A percentile compares a stretch with the other conserved stretches of the same genome.
phyloP scores from a whole-genome alignment of 2,329 filamentous ascomycete species.

The Monosporascus sp. region DNA sequence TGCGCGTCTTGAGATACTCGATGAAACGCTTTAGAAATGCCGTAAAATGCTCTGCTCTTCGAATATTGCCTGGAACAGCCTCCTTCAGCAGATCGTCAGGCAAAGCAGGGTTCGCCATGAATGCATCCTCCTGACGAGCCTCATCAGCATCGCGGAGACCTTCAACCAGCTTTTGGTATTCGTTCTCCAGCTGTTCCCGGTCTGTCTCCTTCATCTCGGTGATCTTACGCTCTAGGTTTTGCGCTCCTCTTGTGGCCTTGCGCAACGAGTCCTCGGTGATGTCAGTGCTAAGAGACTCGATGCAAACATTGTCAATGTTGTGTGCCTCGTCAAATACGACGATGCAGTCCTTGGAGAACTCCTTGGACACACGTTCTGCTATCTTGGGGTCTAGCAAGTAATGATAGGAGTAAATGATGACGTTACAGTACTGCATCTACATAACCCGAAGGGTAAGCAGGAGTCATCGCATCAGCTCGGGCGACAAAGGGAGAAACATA shows the following conservation, averaged over 20 bases:
- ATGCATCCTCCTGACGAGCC: constrained; percentile 85
- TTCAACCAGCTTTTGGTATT: constrained; percentile 93
- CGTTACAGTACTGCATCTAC: constrained; percentile 97
- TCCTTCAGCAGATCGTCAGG: constrained; percentile 93
- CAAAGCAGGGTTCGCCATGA: constrained; percentile 94
- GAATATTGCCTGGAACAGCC: constrained; percentile 92
- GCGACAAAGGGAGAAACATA: constrained; percentile 32
- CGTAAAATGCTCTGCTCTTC: constrained; percentile 92
- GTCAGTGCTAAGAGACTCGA: constrained; percentile 94
- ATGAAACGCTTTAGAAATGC: constrained; percentile 94
- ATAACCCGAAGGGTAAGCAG: constrained; percentile 6
- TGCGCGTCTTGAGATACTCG: constrained; percentile 94
- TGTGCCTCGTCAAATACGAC: constrained; percentile 98
- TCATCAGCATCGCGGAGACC: constrained; percentile 84
- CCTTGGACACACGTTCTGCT: constrained; percentile 87
- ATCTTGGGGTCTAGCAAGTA: constrained; percentile 98
- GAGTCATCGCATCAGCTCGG: neutral
- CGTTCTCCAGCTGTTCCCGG: constrained; percentile 86
- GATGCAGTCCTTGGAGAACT: constrained; percentile 96
- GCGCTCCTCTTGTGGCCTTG: constrained; percentile 83
- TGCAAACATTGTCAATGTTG: constrained; percentile 99
- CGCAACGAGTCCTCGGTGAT: constrained; percentile 91
- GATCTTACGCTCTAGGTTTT: constrained; percentile 86
- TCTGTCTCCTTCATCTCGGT: constrained; percentile 94
- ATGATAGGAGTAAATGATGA: constrained; percentile 99